Base-by-base conservation (phyloP, 805 yeast species). In the Ogataea thermomethanolica region DNA sequence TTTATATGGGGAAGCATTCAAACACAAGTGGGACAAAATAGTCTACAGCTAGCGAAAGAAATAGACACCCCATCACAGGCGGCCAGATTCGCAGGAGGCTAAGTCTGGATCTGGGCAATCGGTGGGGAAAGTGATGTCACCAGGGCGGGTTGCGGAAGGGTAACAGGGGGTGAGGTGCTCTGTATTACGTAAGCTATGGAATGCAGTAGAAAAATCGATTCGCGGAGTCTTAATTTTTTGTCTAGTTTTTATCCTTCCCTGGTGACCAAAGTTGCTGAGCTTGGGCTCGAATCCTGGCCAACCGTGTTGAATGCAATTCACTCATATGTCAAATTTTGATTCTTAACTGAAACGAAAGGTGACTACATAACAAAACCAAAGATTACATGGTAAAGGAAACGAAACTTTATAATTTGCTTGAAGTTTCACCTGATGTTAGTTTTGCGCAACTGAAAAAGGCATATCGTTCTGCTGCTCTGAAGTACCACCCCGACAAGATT, bases 401-500 rank as follows among this genome's bases (percentile, higher is more conserved):
- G 20, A 70, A 69, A 49, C 69, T 75, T 67, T 91, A 91, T 64
- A 85, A 86, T 53, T 69, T 85, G 7, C 66, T 91, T 23, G 87
- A 78, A 13, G 72, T 91, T 8, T 55, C 80, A 2, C 67, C 74
- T 39, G 73, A 74, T 13, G 95, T 96, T 1, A 65, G 83, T 6
- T 62, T 73, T 26, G 64, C 66, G 3, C 95, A 89, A 46, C 84
- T 90, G 56, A 83, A 83, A 51, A 81, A 77, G 60, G 95, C 96
- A 0, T 90, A 86, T 63, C 74, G 89, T 46, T 75, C 76, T 48
- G 72, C 84, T 32, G 97, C 97, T n/a, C 70, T 90, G 32, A 70
- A 71, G 46, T 77, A 79, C 54, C 98, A 93, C 62, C 99, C 99
- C 12, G 99, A 93, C 65, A 93, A 93, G 64, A 96, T 97, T 13